phyloP scores from a whole-genome alignment of 331 rosid genomes.

The Cydonia oblonga region DNA sequence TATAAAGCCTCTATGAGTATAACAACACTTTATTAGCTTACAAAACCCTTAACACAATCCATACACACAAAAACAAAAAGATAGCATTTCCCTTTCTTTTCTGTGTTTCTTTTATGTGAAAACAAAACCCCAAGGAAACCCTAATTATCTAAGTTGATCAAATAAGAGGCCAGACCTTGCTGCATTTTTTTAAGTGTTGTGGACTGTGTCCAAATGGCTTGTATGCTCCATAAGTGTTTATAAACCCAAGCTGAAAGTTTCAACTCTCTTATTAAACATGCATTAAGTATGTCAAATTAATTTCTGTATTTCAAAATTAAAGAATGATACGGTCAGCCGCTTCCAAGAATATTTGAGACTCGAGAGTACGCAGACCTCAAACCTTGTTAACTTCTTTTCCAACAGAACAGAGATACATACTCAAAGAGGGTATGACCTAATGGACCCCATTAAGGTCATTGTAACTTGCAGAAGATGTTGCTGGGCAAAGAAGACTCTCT shows the following conservation, averaged over 20 bases:
- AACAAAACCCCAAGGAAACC: not conserved
- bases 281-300: not conserved
- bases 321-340: not conserved
- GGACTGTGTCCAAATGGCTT: not conserved
- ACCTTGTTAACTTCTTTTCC: not conserved
- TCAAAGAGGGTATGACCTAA: not conserved
- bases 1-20: not conserved
- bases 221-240: not conserved
- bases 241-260: not conserved
- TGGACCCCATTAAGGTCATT: conserved; percentile 4
- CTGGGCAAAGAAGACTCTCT: not conserved
- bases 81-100: too few species aligned
- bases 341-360: too few species aligned
- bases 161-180: not conserved
- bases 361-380: not conserved
- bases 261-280: too few species aligned
- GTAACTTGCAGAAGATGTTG: conserved; percentile 10
- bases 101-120: not conserved
- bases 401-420: not conserved
- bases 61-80: too few species aligned
- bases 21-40: not conserved
- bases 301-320: too few species aligned
- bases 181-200: not conserved
- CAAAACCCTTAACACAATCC: too few species aligned
- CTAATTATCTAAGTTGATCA: not conserved